Conservation (phyloP, 257 asterid genomes). For the Cinchona pubescens region DNA sequence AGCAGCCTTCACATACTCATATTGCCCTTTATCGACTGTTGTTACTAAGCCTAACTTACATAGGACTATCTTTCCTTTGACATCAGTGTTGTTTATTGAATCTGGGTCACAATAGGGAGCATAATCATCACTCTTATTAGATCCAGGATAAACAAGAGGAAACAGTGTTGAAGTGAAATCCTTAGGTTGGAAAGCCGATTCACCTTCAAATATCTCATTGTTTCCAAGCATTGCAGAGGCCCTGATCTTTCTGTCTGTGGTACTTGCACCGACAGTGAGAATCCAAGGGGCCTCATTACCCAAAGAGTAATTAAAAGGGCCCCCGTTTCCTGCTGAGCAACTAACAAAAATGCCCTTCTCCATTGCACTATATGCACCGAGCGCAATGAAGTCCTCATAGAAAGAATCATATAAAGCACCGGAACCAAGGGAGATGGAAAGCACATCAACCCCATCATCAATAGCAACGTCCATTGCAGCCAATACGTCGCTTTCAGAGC, state of each 20-base stretch:
- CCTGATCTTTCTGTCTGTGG: slow-evolving; percentile 15
- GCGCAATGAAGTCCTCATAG: neutral
- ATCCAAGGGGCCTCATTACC: slow-evolving; percentile 18
- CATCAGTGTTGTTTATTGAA: neutral
- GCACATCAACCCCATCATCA: slow-evolving; percentile 17
- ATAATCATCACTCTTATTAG: neutral
- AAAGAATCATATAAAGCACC: neutral
- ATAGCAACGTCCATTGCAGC: slow-evolving; percentile 20
- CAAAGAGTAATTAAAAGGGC: neutral
- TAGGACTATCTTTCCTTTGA: slow-evolving; percentile 20
- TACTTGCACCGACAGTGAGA: slow-evolving; percentile 22
- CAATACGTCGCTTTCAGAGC: slow-evolving; percentile 16
- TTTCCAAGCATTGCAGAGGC: slow-evolving; percentile 17
- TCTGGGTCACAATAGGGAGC: neutral
- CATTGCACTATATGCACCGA: slow-evolving; percentile 16
- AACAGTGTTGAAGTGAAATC: slow-evolving; percentile 13
- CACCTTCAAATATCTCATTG: slow-evolving; percentile 10
- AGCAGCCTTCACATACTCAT: slow-evolving; percentile 8
- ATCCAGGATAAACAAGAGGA: slow-evolving; percentile 17
- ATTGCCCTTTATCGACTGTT: neutral
- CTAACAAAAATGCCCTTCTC: slow-evolving; percentile 18
- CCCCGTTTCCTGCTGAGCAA: slow-evolving; percentile 15
- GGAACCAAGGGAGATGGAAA: slow-evolving; percentile 16
- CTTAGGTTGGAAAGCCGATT: slow-evolving; percentile 19
- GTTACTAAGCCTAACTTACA: neutral